Evolutionary conservation across 2,329 filamentous ascomycete genomes (phyloP).

Genomic region (Ceratocystis lukuohia): DNA sequence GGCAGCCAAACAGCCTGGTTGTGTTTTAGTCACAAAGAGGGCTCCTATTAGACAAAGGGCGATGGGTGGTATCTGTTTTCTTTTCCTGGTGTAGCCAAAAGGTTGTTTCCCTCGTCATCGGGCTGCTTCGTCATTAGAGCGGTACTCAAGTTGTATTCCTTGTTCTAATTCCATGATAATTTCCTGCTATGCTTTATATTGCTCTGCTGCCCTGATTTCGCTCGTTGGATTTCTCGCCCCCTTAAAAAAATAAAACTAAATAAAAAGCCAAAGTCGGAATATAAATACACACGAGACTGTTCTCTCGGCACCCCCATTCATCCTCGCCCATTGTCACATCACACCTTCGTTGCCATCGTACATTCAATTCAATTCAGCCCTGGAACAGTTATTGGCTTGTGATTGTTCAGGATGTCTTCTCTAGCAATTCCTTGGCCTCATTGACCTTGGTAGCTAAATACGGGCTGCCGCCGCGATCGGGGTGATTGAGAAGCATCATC

Average conservation of each 20-base stretch:
- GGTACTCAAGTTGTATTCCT: no score
- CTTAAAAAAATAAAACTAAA: background rate
- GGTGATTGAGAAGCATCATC: slow-evolving; percentile 95
- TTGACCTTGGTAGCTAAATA: slow-evolving; percentile 97
- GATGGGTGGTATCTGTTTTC: no score
- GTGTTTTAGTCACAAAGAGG: slow-evolving; percentile 11
- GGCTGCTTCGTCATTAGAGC: no score
- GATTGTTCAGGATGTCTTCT: slow-evolving; percentile 44
- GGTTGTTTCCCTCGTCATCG: no score
- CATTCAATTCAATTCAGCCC: no score
- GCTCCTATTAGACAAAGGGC: background rate
- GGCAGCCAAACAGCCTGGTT: slow-evolving; percentile 14
- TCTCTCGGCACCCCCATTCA: background rate
- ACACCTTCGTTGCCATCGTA: no score
- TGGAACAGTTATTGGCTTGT: no score
- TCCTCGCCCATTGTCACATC: background rate
- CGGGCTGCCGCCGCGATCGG: slow-evolving; percentile 89
- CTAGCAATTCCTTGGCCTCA: slow-evolving; percentile 91
- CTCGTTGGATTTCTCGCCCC: background rate
- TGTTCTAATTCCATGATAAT: no score
- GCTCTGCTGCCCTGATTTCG: no score
- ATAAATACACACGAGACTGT: slow-evolving; percentile 16
- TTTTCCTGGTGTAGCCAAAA: no score
- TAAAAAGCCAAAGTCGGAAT: background rate
- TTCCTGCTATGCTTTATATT: no score